Evolutionary conservation across 192 early-diverging fungal species (phyloP).

Genomic region (Kappamyces sp.): DNA sequence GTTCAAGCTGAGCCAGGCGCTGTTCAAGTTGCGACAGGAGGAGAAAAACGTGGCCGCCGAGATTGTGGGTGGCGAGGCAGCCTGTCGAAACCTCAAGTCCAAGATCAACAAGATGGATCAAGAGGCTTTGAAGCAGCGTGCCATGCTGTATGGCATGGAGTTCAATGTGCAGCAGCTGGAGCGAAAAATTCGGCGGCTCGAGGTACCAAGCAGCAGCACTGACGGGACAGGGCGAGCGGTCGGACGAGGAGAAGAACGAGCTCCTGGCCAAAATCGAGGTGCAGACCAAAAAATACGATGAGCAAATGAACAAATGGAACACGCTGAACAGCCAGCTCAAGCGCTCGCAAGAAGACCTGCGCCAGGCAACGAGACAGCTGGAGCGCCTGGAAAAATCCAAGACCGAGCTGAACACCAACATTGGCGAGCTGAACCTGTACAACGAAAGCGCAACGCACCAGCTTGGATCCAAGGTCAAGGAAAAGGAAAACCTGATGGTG

Average conservation of each 20-base stretch:
- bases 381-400: slow-evolving; percentile 44
- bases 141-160: slow-evolving; percentile 51
- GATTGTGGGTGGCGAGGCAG: slow-evolving; percentile 47
- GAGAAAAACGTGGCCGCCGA: slow-evolving; percentile 49
- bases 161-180: slow-evolving; percentile 60
- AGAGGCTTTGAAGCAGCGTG: slow-evolving; percentile 51
- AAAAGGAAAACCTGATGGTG: slow-evolving; percentile 60
- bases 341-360: slow-evolving; percentile 50
- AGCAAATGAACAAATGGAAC: slow-evolving; percentile 29
- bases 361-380: slow-evolving; percentile 35
- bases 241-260: slow-evolving; percentile 57
- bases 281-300: slow-evolving; percentile 40
- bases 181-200: slow-evolving; percentile 49
- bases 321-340: slow-evolving; percentile 52
- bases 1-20: slow-evolving; percentile 49
- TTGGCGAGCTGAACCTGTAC: slow-evolving; percentile 54
- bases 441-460: slow-evolving; percentile 52
- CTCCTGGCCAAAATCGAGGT: slow-evolving; percentile 41
- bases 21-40: slow-evolving; percentile 50
- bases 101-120: slow-evolving; percentile 53
- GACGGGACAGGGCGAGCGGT: slow-evolving; percentile 42
- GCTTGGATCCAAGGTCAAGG: slow-evolving; percentile 37
- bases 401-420: slow-evolving; percentile 30
- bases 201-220: slow-evolving; percentile 16
- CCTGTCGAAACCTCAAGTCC: slow-evolving; percentile 37